A percentile compares a stretch with the other conserved stretches of the same genome.
phyloP scores from a whole-genome alignment of 2,329 filamentous ascomycete genomes.

The Venturia nashicola region DNA sequence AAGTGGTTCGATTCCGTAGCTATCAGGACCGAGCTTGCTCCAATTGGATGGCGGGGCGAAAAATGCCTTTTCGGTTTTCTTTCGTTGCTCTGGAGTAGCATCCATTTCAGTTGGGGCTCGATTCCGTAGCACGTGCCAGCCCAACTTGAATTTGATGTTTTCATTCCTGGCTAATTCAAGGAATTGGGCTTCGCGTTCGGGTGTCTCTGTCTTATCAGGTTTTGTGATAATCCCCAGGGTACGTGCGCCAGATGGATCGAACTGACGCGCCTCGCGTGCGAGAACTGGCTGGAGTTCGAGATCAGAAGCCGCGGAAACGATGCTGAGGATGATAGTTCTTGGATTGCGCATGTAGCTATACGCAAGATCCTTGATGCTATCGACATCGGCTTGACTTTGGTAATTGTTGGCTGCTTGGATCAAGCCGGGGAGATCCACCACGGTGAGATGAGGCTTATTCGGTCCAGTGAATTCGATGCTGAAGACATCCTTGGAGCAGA shows the following conservation, averaged over 20 bases:
- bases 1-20: conserved; percentile 9
- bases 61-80: conserved; percentile 15
- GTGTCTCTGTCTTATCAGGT: conserved; percentile 22
- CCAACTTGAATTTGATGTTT: conserved; percentile 18
- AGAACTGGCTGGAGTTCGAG: conserved; percentile 26
- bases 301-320: conserved; percentile 31
- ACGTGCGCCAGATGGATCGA: conserved; percentile 22
- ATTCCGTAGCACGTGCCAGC: conserved; percentile 29
- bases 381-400: conserved; percentile 32
- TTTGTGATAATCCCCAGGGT: conserved; percentile 35
- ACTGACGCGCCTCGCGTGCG: conserved; percentile 11
- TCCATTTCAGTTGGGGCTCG: conserved; percentile 16
- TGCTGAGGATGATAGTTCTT: conserved; percentile 34
- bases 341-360: conserved; percentile 28
- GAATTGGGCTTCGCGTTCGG: conserved; percentile 14
- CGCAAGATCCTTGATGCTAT: conserved; percentile 34
- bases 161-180: conserved; percentile 22
- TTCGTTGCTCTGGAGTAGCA: conserved; percentile 14
- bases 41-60: conserved; percentile 5
- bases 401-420: conserved; percentile 37
- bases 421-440: conserved; percentile 46
- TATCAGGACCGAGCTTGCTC: conserved; percentile 2
- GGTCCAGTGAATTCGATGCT: conserved; percentile 20
- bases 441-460: conserved; percentile 32
- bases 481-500: conserved; percentile 16